phyloP scores from a whole-genome alignment of 257 asterid species.

The Ophiorrhiza pumila region DNA sequence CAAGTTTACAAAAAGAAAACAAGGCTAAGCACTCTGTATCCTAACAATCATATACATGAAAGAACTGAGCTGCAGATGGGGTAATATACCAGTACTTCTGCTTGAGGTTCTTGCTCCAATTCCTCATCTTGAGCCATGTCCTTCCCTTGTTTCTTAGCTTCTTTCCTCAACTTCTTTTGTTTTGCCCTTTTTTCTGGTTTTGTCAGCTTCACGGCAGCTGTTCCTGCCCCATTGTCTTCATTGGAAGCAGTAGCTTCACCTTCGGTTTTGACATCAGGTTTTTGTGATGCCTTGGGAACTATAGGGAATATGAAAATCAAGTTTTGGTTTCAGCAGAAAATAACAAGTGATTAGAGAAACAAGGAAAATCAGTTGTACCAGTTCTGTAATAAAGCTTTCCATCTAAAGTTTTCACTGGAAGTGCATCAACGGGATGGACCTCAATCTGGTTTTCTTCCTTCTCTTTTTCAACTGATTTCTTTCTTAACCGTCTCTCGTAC shows the following conservation, averaged over 20 bases:
- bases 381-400: conserved; percentile 64
- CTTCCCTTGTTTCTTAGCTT: conserved; percentile 76
- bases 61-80: conserved; percentile 3
- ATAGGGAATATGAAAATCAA: conserved; percentile 6
- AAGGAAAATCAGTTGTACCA: conserved; percentile 32
- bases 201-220: conserved; percentile 44
- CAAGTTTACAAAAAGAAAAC: background rate
- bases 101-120: conserved; percentile 60
- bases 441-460: conserved; percentile 47
- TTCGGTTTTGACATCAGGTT: conserved; percentile 44
- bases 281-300: conserved; percentile 47
- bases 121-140: conserved; percentile 41
- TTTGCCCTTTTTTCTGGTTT: conserved; percentile 80
- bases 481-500: conserved; percentile 62
- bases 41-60: background rate
- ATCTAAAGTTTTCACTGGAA: conserved; percentile 72
- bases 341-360: background rate
- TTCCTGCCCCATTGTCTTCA: conserved; percentile 30
- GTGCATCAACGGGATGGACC: conserved; percentile 91
- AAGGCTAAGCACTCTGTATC: background rate
- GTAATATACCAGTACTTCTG: conserved; percentile 63
- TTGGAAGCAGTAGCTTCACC: conserved; percentile 30
- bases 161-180: conserved; percentile 70
- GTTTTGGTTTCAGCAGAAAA: background rate
- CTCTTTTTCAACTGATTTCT: conserved; percentile 46